Percentiles rank a stretch among this genome's conserved stretches.
These are phyloP conservation scores for Tolypocladium paradoxum DNA, from an alignment of 2,329 filamentous ascomycete species.

Conservation along the genomic window DNA sequence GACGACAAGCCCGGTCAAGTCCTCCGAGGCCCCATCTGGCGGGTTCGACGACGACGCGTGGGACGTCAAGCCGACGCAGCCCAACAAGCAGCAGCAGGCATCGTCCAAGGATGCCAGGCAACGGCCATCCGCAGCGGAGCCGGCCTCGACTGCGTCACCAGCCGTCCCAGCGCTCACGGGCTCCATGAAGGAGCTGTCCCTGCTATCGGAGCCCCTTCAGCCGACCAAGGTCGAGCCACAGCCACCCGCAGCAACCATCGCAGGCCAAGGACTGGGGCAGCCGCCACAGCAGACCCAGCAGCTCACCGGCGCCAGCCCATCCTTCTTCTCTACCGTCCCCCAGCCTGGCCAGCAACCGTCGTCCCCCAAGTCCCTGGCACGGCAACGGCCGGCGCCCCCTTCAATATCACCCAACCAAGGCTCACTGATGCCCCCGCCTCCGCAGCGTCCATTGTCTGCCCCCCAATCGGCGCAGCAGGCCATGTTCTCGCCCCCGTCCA, in stretches of 20 bases:
- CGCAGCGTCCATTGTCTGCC: conserved; percentile 73
- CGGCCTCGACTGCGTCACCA: conserved; percentile 12
- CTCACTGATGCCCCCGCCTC: conserved; percentile 64
- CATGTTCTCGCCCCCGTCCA: conserved; percentile 59
- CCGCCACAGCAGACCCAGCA: conserved; percentile 25
- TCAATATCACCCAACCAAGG: conserved; percentile 47
- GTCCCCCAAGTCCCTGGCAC: conserved; percentile 21
- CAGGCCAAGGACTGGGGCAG: background rate
- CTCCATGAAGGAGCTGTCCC: conserved; percentile 49
- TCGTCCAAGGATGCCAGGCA: conserved; percentile 12
- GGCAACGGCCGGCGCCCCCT: conserved; percentile 64
- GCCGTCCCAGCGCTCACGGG: conserved; percentile 26
- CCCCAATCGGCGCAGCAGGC: conserved; percentile 71
- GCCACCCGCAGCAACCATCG: conserved; percentile 11
- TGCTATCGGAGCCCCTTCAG: conserved; percentile 41
- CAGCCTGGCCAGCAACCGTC: conserved; percentile 30
- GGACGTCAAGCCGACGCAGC: conserved; percentile 64
- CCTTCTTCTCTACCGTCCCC: conserved; percentile 39
- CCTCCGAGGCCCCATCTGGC: conserved; percentile 20
- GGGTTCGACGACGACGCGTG: conserved; percentile 96
- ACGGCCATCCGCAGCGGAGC: conserved; percentile 10
- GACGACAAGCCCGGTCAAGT: conserved; percentile 15
- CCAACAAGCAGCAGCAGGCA: conserved; percentile 45
- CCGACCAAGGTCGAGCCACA: conserved; percentile 31
- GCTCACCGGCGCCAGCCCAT: conserved; percentile 44